A percentile compares a stretch with the other conserved stretches of the same genome.
Evolutionary conservation across 1,284 basidiomycete genomes (phyloP).

Genomic region (Lentinula novae-zelandiae): DNA sequence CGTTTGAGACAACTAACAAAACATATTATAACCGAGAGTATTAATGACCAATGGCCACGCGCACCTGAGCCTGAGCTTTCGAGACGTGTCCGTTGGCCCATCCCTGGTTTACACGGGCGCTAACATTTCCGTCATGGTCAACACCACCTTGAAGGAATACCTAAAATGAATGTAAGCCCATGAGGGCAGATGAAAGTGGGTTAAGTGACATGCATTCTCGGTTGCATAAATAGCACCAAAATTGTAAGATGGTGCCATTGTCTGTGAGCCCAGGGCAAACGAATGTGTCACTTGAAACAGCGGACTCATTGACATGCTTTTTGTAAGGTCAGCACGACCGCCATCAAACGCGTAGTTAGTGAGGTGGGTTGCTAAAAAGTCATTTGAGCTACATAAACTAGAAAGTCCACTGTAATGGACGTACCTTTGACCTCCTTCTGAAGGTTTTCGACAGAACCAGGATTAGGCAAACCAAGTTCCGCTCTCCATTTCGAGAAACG

Average conservation of each 20-base stretch:
- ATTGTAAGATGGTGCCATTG: constrained; percentile 80
- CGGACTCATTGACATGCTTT: constrained; percentile 90
- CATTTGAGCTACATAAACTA: constrained; percentile 9
- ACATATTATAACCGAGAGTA: constrained; percentile 14
- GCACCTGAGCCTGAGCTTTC: constrained; percentile 88
- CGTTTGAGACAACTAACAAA: constrained; percentile 55
- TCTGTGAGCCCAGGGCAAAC: constrained; percentile 83
- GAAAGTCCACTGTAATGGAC: constrained; percentile 17
- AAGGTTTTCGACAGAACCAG: constrained; percentile 87
- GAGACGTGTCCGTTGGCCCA: constrained; percentile 82
- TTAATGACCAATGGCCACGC: constrained; percentile 19
- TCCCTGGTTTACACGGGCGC: constrained; percentile 86
- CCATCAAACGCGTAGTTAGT: constrained; percentile 98
- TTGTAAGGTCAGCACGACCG: constrained; percentile 92
- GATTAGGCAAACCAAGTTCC: constrained; percentile 78
- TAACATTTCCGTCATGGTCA: constrained; percentile 91
- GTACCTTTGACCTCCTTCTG: constrained; percentile 88
- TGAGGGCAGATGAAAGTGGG: constrained; percentile 15
- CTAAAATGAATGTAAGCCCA: constrained; percentile 36
- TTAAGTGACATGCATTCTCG: constrained; percentile 53
- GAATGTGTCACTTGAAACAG: constrained; percentile 98
- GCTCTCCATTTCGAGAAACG: constrained; percentile 79
- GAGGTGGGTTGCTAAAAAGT: constrained; percentile 76
- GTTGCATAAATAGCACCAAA: constrained; percentile 94
- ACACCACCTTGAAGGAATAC: constrained; percentile 91